Evolutionary conservation across 352 stramenopile species (phyloP).

Genomic region (Pythium utonaiense): DNA sequence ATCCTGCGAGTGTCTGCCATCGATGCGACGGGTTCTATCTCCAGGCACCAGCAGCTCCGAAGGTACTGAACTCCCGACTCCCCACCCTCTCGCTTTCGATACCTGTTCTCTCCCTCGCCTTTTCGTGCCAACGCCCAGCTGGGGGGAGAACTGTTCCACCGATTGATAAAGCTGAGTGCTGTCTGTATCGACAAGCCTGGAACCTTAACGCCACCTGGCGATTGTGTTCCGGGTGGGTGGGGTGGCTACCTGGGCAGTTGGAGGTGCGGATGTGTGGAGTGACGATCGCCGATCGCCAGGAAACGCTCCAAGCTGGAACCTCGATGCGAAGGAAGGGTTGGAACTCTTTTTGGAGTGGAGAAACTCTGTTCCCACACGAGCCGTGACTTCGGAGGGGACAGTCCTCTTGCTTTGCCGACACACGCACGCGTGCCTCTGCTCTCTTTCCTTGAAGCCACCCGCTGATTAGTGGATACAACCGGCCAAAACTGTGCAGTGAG

Average conservation of each 20-base stretch:
- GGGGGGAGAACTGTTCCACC: not conserved
- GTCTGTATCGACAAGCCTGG: not conserved
- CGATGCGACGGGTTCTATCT: no score
- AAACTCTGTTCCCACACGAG: not conserved
- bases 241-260: not conserved
- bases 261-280: not conserved
- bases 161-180: not conserved
- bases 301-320: not conserved
- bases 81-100: not conserved
- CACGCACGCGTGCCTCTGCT: not conserved
- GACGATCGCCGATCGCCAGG: not conserved
- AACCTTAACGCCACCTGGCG: not conserved
- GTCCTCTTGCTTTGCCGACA: not conserved
- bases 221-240: not conserved
- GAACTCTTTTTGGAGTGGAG: not conserved
- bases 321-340: not conserved
- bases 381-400: not conserved
- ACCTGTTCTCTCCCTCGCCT: not conserved
- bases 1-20: not conserved
- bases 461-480: not conserved
- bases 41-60: not conserved
- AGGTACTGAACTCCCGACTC: not conserved
- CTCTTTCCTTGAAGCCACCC: slow-evolving; percentile 1
- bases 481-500: not conserved
- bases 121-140: slow-evolving; percentile 1